A percentile compares a stretch with the other conserved stretches of the same genome.
phyloP scores from a whole-genome alignment of 768 basidiomycete genomes.

The Suillus tomentosus region DNA sequence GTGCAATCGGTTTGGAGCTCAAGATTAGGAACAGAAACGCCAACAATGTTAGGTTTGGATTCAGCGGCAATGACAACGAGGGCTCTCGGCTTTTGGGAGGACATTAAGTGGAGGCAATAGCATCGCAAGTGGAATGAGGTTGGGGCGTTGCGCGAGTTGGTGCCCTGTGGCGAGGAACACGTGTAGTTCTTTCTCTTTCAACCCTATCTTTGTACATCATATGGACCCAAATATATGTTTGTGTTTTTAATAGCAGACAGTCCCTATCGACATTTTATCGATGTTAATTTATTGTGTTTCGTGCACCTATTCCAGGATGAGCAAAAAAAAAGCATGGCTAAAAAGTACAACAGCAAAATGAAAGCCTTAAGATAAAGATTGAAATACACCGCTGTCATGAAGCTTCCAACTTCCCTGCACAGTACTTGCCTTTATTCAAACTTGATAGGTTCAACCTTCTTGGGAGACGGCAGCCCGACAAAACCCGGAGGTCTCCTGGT shows the following conservation, averaged over 20 bases:
- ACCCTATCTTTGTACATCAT: not conserved
- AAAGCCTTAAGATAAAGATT: not conserved
- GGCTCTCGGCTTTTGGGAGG: constrained; percentile 35
- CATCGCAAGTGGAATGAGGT: not conserved
- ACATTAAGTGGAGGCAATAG: constrained; percentile 17
- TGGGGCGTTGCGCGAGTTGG: not conserved
- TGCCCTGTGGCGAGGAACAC: not conserved
- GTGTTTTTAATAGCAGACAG: not conserved
- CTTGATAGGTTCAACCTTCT: constrained; percentile 46
- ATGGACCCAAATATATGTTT: constrained; percentile 1
- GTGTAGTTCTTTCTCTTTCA: constrained; percentile 12
- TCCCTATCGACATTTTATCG: not conserved
- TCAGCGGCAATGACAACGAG: constrained; percentile 25
- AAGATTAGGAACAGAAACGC: constrained; percentile 36
- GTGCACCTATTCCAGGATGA: not conserved
- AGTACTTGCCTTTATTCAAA: constrained; percentile 33
- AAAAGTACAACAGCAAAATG: constrained; percentile 12
- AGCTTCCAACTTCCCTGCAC: not conserved
- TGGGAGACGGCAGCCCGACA: constrained; percentile 40
- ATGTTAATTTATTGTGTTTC: constrained; percentile 2
- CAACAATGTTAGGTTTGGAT: constrained; percentile 26
- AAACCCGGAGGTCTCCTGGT: constrained; percentile 25
- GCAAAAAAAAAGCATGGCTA: constrained; percentile 15
- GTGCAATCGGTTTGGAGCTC: constrained; percentile 42
- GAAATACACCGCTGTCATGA: not conserved